These are phyloP conservation scores for Saturnispora halmiae DNA, from an alignment of 805 yeast species.

Conservation along the genomic window DNA sequence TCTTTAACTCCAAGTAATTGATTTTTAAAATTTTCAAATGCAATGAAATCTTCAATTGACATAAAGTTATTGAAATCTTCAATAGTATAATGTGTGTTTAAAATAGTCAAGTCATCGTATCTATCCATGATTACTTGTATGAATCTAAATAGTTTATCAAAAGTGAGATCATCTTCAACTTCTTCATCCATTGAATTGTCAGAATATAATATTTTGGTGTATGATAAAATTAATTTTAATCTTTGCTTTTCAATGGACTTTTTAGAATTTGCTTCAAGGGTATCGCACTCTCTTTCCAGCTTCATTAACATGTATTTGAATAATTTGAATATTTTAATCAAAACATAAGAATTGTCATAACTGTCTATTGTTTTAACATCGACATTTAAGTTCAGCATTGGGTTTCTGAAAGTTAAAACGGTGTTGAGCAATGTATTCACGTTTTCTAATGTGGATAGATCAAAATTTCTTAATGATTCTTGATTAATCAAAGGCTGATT, in stretches of 20 bases:
- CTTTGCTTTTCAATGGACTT: slow-evolving; percentile 23
- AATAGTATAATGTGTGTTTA: slow-evolving; percentile 13
- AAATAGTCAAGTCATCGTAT: slow-evolving; percentile 17
- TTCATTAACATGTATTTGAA: slow-evolving; percentile 23
- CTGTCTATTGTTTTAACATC: slow-evolving; percentile 8
- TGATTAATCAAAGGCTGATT: slow-evolving; percentile 25
- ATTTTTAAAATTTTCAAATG: slow-evolving; percentile 20
- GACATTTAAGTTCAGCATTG: slow-evolving; percentile 8
- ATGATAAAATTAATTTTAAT: slow-evolving; percentile 26
- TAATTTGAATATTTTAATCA: slow-evolving; percentile 34
- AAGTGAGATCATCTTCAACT: slow-evolving; percentile 18
- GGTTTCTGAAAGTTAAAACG: slow-evolving; percentile 16
- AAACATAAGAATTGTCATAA: slow-evolving; percentile 31
- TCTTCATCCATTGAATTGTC: slow-evolving; percentile 14
- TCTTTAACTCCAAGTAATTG: slow-evolving; percentile 11
- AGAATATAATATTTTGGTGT: slow-evolving; percentile 26
- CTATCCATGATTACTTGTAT: slow-evolving; percentile 19
- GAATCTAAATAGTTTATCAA: slow-evolving; percentile 28
- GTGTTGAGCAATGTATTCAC: slow-evolving; percentile 17
- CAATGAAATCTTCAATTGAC: slow-evolving; percentile 20
- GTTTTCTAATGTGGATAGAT: slow-evolving; percentile 14
- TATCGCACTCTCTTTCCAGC: slow-evolving; percentile 20
- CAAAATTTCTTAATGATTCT: slow-evolving; percentile 12
- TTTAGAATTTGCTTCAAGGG: slow-evolving; percentile 19
- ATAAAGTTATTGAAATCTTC: slow-evolving; percentile 21